phyloP scores from a whole-genome alignment of 257 asterid genomes.

The Lantana camara region DNA sequence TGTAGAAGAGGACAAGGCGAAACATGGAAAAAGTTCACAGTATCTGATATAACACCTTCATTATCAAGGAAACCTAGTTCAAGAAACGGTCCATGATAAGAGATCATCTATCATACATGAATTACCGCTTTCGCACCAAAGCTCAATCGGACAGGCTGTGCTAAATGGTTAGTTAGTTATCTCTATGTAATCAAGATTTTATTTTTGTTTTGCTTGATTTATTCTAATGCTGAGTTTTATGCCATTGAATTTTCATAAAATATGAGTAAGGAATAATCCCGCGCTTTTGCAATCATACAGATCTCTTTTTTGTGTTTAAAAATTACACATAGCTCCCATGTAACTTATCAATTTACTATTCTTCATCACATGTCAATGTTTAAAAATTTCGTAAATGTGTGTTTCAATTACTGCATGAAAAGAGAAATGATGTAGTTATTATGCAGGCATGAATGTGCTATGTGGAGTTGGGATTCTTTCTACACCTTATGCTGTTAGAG shows the following conservation, averaged over 20 bases:
- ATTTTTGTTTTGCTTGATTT: background rate
- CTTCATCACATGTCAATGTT: too few species aligned
- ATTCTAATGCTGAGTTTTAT: background rate
- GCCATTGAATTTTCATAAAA: background rate
- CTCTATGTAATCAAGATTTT: too few species aligned
- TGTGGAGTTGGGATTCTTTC: constrained; percentile 98
- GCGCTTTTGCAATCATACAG: too few species aligned
- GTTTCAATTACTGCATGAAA: background rate
- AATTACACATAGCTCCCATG: too few species aligned
- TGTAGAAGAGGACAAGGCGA: constrained; percentile 45
- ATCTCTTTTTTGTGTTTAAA: too few species aligned
- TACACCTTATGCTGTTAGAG: constrained; percentile 86
- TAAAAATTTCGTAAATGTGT: too few species aligned
- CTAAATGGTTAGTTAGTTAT: constrained; percentile 76
- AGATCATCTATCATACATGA: constrained; percentile 58
- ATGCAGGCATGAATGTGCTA: constrained; percentile 79
- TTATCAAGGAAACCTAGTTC: constrained; percentile 54
- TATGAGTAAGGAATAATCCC: too few species aligned
- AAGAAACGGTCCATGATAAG: constrained; percentile 39
- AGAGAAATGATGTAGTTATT: background rate
- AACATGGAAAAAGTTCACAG: constrained; percentile 50
- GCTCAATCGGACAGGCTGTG: constrained; percentile 87
- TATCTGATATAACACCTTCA: constrained; percentile 55
- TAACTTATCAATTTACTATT: too few species aligned
- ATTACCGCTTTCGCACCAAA: constrained; percentile 47